Evolutionary conservation across 2,329 filamentous ascomycete genomes (phyloP).

Genomic region (Curvularia lunata): DNA sequence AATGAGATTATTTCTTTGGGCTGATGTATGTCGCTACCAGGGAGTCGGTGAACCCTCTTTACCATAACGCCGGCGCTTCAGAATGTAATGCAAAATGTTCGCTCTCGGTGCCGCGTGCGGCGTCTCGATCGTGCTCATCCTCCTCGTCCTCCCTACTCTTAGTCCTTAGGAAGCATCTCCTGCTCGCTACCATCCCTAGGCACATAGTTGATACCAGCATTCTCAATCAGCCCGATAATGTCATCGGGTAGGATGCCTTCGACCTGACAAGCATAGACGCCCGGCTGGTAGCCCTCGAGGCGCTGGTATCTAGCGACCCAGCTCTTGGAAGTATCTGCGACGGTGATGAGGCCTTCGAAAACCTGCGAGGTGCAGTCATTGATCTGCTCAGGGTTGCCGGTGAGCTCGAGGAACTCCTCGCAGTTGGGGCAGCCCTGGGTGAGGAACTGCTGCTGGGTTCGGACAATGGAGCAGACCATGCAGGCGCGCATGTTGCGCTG

Average conservation of each 20-base stretch:
- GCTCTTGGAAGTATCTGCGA: slow-evolving; percentile 80
- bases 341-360: slow-evolving; percentile 88
- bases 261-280: slow-evolving; percentile 94
- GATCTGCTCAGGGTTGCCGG: slow-evolving; percentile 78
- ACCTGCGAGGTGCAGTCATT: slow-evolving; percentile 94
- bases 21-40: not conserved
- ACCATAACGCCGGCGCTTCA: slow-evolving; percentile 38
- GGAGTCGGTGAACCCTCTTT: slow-evolving; percentile 11
- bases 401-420: slow-evolving; percentile 86
- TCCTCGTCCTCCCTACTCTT: not conserved
- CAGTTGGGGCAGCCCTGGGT: slow-evolving; percentile 94
- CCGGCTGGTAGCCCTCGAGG: slow-evolving; percentile 83
- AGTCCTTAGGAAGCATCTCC: slow-evolving; percentile 46
- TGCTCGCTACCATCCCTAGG: slow-evolving; percentile 53
- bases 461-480: slow-evolving; percentile 97
- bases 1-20: not conserved
- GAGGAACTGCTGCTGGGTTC: slow-evolving; percentile 81
- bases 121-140: not conserved
- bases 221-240: slow-evolving; percentile 62
- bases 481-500: slow-evolving; percentile 91
- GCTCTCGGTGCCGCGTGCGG: not conserved
- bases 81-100: slow-evolving; percentile 20
- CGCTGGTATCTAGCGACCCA: slow-evolving; percentile 99
- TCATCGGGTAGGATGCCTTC: slow-evolving; percentile 74
- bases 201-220: slow-evolving; percentile 66